A percentile compares a stretch with the other conserved stretches of the same genome.
Conservation (phyloP, 1,284 basidiomycete genomes). For the Ceratorhiza oryzae-sativae region DNA sequence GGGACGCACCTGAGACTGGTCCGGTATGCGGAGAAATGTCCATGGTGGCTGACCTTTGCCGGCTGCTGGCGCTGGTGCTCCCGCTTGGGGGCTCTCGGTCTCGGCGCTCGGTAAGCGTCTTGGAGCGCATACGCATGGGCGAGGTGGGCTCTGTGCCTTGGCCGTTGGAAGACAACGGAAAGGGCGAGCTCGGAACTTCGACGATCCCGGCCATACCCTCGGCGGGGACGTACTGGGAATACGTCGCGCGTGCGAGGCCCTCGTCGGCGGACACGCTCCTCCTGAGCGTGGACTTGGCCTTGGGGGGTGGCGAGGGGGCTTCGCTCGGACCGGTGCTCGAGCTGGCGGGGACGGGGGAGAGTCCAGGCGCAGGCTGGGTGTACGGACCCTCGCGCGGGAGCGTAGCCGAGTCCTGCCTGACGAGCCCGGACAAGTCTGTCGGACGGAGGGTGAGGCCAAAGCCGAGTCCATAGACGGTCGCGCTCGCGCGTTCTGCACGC, state of each 20-base stretch:
- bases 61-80: neutral
- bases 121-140: slow-evolving; percentile 2
- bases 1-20: neutral
- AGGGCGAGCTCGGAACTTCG: neutral
- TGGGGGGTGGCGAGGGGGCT: neutral
- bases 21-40: neutral
- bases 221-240: neutral
- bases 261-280: slow-evolving; percentile 21
- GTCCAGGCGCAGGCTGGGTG: neutral
- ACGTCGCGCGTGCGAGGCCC: neutral
- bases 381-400: slow-evolving; percentile 15
- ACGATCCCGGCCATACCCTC: neutral
- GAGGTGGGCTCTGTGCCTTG: neutral
- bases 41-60: neutral
- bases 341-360: neutral
- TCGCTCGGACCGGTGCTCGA: neutral
- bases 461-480: slow-evolving; percentile 1
- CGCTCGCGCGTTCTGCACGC: slow-evolving; percentile 22
- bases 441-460: slow-evolving; percentile 18
- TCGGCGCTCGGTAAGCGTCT: slow-evolving; percentile 7
- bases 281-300: neutral
- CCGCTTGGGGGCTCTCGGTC: neutral
- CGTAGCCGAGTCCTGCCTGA: slow-evolving; percentile 7
- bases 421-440: neutral
- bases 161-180: neutral